Evolutionary conservation across 257 asterid species (phyloP).

Genomic region (Solanum chilense): DNA sequence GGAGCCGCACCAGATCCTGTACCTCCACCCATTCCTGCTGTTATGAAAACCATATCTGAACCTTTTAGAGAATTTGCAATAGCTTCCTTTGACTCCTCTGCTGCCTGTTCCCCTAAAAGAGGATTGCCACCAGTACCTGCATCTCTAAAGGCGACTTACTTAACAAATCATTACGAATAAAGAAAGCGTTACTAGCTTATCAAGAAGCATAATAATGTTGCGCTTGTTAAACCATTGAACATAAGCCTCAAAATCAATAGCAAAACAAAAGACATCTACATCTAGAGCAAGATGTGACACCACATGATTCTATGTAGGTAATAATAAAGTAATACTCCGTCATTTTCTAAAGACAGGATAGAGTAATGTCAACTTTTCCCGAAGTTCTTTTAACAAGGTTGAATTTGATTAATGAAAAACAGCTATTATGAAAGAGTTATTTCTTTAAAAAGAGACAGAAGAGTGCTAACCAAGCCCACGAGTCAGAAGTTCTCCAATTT

Average conservation of each 20-base stretch:
- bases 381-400: background rate
- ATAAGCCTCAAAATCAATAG: background rate
- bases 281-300: background rate
- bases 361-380: background rate
- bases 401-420: background rate
- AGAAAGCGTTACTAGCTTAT: background rate
- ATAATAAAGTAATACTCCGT: background rate
- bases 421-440: background rate
- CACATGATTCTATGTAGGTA: background rate
- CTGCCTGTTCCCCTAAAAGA: conserved; percentile 92
- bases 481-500: conserved; percentile 96
- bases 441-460: conserved; percentile 7
- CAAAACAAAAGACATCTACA: background rate
- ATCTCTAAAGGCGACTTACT: conserved; percentile 1
- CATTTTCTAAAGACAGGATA: background rate
- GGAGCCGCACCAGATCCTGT: conserved; percentile 99
- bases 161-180: background rate
- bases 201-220: background rate
- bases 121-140: conserved; percentile 99
- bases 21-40: conserved; percentile 99
- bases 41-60: conserved; percentile 97
- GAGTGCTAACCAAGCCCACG: conserved; percentile 85
- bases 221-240: background rate
- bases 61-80: conserved; percentile 85
- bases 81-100: conserved; percentile 92